phyloP scores from a whole-genome alignment of 2,329 filamentous ascomycete species.

The Hirsutella rhossiliensis region DNA sequence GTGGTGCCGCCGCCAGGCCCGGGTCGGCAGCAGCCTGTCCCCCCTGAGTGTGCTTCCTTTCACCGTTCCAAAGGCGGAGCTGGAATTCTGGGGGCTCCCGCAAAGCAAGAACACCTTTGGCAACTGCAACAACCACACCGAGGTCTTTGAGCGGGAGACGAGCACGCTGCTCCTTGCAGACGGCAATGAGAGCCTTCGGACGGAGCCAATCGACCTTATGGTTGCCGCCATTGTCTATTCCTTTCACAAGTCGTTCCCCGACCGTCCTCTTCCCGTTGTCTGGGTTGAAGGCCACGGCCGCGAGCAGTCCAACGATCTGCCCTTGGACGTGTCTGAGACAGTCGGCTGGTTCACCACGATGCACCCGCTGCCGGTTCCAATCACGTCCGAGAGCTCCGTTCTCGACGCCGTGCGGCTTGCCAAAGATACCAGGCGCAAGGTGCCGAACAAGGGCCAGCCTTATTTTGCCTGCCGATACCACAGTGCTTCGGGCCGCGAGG shows the following conservation, averaged over 20 bases:
- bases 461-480: constrained; percentile 25
- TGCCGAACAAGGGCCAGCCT: constrained; percentile 21
- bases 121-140: constrained; percentile 2
- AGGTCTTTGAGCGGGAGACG: constrained; percentile 1
- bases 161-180: constrained; percentile 7
- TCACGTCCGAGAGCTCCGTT: constrained; percentile 1
- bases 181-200: constrained; percentile 17
- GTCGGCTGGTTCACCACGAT: constrained; percentile 35
- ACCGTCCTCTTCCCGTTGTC: constrained; percentile 19
- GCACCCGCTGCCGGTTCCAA: constrained; percentile 15
- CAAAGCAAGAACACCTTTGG: constrained; percentile 2
- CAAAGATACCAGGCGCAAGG: constrained; percentile 21
- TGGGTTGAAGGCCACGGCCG: constrained; percentile 30
- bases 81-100: constrained; percentile 7
- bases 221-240: constrained; percentile 20
- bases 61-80: constrained; percentile 5
- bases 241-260: constrained; percentile 19
- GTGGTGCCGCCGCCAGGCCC: constrained; percentile 14
- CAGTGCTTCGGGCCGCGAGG: constrained; percentile 13
- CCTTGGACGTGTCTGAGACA: constrained; percentile 22
- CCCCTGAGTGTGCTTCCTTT: constrained; percentile 2
- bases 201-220: constrained; percentile 25
- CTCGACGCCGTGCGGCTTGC: constrained; percentile 9
- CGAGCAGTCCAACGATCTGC: constrained; percentile 11
- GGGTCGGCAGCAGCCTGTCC: background rate